Base-by-base conservation (phyloP, 2,329 filamentous ascomycete genomes). In the Rutstroemia sp. region DNA sequence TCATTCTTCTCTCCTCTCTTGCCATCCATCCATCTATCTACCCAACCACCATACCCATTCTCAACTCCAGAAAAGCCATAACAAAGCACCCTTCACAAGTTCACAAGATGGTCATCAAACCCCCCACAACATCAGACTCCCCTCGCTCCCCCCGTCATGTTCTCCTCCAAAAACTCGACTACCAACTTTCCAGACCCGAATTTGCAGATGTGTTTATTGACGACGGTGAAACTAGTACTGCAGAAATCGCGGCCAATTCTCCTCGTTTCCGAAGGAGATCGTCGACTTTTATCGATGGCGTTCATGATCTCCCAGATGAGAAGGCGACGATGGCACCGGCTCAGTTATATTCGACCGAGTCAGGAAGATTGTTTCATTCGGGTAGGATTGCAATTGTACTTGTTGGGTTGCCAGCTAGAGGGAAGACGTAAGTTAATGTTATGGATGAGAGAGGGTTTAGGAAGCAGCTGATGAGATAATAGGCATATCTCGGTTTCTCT, bases 301-400 rank as follows among this genome's bases (percentile, higher is more conserved):
- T 97, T 67, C 92, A 97, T 73, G 92, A 97, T 76, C 79, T 95
- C 54, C 84, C 89, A 8, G 87, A 92, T 69, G 90, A 90, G 66
- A 77, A 65, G 48, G 78, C 80, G 17, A 63, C 63, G 57, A 83
- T 95, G 81, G 94, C 94, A 5, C 94, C 94, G 30, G 94, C 94
- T 64, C 94, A 99, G 75, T 80, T 99, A 47, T 99, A 99, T 76
- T 96, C 91, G 72, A 99, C 94, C 53, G 95, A 97, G 80, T 97
- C 92, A 48, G 94, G 94, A 49, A 84, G 94, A 44, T 83, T 99
- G 30, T 99, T 99, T 71, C 94, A 99, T 73, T 96, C 94, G 21
- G 94, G 94, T 48, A 85, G 92, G 57, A 99, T 99, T 70, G 92
- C 92, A 48, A 97, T 99, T 66, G 92, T 94, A 62, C 96, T 96